Percentiles rank a stretch among this genome's conserved stretches.
Evolutionary conservation across 2,329 filamentous ascomycete species (phyloP).

Genomic region (Penicillium concentricum): DNA sequence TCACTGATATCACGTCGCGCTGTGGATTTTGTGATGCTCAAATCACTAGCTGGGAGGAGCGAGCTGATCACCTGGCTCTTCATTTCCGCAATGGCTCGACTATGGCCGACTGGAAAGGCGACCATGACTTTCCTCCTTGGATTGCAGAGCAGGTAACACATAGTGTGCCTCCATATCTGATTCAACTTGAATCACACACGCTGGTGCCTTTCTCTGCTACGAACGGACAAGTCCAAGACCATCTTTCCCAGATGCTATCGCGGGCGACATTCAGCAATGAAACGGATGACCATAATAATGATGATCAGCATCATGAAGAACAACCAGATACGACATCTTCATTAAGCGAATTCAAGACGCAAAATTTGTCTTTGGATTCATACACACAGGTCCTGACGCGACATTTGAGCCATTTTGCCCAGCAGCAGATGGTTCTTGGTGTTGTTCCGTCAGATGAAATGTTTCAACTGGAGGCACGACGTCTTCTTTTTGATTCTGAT

Average conservation of each 20-base stretch:
- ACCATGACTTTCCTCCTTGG: slow-evolving; percentile 15
- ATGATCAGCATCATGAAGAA: no score
- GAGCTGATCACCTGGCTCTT: not conserved
- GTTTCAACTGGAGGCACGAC: slow-evolving; percentile 25
- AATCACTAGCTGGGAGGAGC: not conserved
- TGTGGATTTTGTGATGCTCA: slow-evolving; percentile 14
- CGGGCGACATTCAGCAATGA: no score
- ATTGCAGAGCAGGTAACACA: slow-evolving; percentile 16
- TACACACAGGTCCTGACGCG: slow-evolving; percentile 12
- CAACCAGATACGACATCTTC: no score
- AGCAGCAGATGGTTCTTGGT: slow-evolving; percentile 14
- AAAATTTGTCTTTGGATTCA: not conserved
- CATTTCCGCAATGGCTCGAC: slow-evolving; percentile 15
- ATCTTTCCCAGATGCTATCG: slow-evolving; percentile 13
- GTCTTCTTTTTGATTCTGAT: slow-evolving; percentile 22
- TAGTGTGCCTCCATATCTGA: slow-evolving; percentile 20
- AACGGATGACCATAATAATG: not conserved
- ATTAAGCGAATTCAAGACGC: no score
- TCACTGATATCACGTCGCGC: not conserved
- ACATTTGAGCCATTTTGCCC: slow-evolving; percentile 20
- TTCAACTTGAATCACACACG: slow-evolving; percentile 15
- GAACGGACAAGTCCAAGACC: slow-evolving; percentile 8
- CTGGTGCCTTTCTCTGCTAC: slow-evolving; percentile 23
- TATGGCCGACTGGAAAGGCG: slow-evolving; percentile 14
- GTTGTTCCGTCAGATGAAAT: slow-evolving; percentile 24